phyloP scores from a whole-genome alignment of 768 basidiomycete species.

The Candolleomyces eurysporus region DNA sequence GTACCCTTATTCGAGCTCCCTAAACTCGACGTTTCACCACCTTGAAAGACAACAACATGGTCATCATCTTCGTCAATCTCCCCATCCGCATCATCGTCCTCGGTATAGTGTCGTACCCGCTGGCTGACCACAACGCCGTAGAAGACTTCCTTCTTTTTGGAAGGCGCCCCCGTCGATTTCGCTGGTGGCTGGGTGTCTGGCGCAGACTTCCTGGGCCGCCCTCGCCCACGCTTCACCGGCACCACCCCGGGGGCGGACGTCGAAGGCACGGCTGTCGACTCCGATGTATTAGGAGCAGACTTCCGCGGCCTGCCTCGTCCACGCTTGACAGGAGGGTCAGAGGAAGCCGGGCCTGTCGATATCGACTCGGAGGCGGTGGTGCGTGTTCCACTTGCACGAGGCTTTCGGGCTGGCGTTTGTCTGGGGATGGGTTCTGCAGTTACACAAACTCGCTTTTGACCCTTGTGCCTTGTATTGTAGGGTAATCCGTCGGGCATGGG shows the following conservation, averaged over 20 bases:
- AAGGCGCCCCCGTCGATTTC: background rate
- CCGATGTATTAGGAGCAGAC: background rate
- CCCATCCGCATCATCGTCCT: slow-evolving; percentile 1
- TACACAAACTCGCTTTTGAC: slow-evolving; percentile 2
- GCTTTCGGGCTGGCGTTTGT: background rate
- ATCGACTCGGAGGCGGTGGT: background rate
- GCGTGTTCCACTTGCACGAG: background rate
- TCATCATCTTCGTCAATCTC: background rate
- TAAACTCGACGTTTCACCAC: background rate
- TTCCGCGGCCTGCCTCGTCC: background rate
- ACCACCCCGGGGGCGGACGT: background rate
- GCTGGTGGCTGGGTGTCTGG: background rate
- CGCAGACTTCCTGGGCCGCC: slow-evolving; percentile 1
- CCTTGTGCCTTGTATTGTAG: slow-evolving; percentile 5
- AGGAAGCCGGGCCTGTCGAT: background rate
- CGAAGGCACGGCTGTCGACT: background rate
- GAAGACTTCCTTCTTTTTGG: background rate
- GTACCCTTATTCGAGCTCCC: slow-evolving; percentile 1
- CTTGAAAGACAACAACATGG: background rate
- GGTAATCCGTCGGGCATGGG: background rate
- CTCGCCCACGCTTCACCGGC: slow-evolving; percentile 3
- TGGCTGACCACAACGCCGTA: background rate
- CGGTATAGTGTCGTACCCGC: background rate
- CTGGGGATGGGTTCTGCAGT: background rate
- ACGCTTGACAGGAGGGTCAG: background rate